Conservation (phyloP, 345 rosid species). For the Hirschfeldia incana region DNA sequence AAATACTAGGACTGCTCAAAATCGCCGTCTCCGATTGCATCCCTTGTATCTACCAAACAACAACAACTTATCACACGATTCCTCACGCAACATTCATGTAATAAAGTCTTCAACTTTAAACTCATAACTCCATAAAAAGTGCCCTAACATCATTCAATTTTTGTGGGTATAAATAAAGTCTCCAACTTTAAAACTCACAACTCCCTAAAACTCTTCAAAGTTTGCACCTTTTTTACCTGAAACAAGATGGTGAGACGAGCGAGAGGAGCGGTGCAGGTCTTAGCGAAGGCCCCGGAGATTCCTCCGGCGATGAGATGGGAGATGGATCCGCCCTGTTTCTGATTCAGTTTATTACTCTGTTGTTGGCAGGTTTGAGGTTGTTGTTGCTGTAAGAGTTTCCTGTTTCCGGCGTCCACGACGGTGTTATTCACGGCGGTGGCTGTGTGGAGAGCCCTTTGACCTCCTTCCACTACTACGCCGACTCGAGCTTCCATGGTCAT, state of each 20-base stretch:
- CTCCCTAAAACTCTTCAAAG: not conserved
- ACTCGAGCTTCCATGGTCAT: slow-evolving; percentile 77
- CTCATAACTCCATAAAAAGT: not conserved
- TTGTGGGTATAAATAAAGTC: not conserved
- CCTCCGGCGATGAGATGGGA: slow-evolving; percentile 86
- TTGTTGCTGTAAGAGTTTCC: slow-evolving; percentile 57
- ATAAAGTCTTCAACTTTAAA: not conserved
- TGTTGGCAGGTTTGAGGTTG: slow-evolving; percentile 32
- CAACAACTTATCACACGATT: not conserved
- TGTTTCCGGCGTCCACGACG: slow-evolving; percentile 63
- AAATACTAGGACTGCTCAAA: slow-evolving; percentile 72
- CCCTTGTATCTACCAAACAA: slow-evolving; percentile 68
- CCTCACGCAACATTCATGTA: not conserved
- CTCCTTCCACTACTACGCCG: slow-evolving; percentile 78
- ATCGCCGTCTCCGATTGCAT: slow-evolving; percentile 78
- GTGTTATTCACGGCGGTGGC: slow-evolving; percentile 51
- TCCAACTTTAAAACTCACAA: not conserved
- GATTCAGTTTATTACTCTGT: slow-evolving; percentile 32
- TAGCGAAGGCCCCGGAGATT: slow-evolving; percentile 91
- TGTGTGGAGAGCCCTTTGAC: slow-evolving; percentile 67
- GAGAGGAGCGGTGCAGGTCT: slow-evolving; percentile 97
- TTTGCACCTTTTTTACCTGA: slow-evolving; percentile 53
- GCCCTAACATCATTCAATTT: not conserved
- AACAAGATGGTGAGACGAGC: slow-evolving; percentile 93
- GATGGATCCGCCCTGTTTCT: slow-evolving; percentile 54